These are phyloP conservation scores for Cylindrotheca fusiformis DNA, from an alignment of 108 stramenopile species.

Conservation along the genomic window DNA sequence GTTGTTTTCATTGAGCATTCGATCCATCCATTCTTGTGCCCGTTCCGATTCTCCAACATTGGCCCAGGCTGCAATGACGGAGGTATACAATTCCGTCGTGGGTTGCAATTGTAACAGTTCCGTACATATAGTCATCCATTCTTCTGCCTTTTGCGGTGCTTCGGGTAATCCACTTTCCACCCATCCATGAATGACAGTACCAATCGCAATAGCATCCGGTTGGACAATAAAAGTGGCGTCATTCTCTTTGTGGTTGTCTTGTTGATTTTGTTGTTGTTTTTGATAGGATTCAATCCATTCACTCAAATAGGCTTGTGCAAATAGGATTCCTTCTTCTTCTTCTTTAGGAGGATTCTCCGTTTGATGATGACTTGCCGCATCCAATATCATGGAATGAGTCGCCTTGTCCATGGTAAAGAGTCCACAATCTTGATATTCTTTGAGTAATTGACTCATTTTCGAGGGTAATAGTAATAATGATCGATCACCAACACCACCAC, in stretches of 20 bases:
- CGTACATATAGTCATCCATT: background rate
- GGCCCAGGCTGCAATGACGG: slow-evolving; percentile 25
- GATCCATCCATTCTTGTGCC: slow-evolving; percentile 24
- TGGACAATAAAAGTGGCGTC: background rate
- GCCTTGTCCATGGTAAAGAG: slow-evolving; percentile 14
- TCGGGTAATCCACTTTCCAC: slow-evolving; percentile 16
- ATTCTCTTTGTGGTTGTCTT: background rate
- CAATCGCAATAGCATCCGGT: slow-evolving; percentile 33
- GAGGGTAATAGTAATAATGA: background rate
- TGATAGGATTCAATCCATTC: slow-evolving; percentile 17
- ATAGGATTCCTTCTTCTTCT: slow-evolving; percentile 15
- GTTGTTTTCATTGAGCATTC: slow-evolving; percentile 6
- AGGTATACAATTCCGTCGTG: slow-evolving; percentile 13
- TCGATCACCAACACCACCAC: background rate
- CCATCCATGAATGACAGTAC: slow-evolving; percentile 36
- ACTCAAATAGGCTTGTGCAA: slow-evolving; percentile 20
- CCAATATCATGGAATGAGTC: slow-evolving; percentile 20
- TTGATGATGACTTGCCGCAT: slow-evolving; percentile 20
- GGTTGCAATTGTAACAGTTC: slow-evolving; percentile 6
- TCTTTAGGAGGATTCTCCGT: background rate
- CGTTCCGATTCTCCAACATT: slow-evolving; percentile 18
- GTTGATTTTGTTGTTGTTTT: background rate
- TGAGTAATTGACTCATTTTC: background rate
- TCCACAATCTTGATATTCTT: background rate
- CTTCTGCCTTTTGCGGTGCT: slow-evolving; percentile 31